Percentiles rank a stretch among this genome's conserved stretches.
phyloP scores from a whole-genome alignment of 306 rosid genomes.

The Pterocarpus macrocarpus region DNA sequence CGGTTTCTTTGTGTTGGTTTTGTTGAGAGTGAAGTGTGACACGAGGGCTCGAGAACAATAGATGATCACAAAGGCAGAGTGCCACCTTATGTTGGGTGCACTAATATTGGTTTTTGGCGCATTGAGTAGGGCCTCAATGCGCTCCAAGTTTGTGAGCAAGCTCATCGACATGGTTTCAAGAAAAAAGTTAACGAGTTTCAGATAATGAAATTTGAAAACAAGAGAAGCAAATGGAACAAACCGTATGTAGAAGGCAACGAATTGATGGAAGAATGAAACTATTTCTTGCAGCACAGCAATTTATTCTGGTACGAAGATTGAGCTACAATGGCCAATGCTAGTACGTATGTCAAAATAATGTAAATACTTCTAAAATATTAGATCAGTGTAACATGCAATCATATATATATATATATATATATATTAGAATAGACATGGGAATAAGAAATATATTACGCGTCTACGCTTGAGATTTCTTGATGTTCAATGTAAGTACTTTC shows the following conservation, averaged over 20 bases:
- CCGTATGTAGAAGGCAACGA: no score
- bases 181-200: background rate
- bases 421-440: no score
- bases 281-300: background rate
- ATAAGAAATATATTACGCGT: no score
- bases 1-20: background rate
- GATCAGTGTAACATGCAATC: background rate
- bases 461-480: no score
- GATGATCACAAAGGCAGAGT: slow-evolving; percentile 51
- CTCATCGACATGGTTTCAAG: slow-evolving; percentile 31
- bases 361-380: background rate
- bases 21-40: slow-evolving; percentile 28
- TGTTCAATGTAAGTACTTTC: no score
- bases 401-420: background rate
- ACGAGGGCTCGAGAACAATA: slow-evolving; percentile 64
- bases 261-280: background rate
- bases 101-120: background rate
- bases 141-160: slow-evolving; percentile 22
- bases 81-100: slow-evolving; percentile 57
- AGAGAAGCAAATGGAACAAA: background rate
- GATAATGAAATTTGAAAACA: background rate
- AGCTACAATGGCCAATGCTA: background rate
- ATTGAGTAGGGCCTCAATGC: slow-evolving; percentile 33
- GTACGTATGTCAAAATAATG: background rate
- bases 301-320: background rate